Percentiles rank a stretch among this genome's conserved stretches.
Evolutionary conservation across 2,329 filamentous ascomycete species (phyloP).

Genomic region (Ascochyta pisi): DNA sequence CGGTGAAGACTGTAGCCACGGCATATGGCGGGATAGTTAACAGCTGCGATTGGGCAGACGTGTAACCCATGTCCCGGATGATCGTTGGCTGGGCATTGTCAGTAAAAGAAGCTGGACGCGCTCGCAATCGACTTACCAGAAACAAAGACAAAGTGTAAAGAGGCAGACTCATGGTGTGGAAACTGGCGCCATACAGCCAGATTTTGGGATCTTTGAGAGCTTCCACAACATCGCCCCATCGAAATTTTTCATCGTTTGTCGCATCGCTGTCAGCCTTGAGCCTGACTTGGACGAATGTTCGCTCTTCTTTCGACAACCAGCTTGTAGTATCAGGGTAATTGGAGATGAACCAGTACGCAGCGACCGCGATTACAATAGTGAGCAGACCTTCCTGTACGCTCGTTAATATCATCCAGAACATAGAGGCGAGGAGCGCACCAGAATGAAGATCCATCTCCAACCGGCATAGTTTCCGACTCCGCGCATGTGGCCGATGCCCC

Average conservation of each 20-base stretch:
- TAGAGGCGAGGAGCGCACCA: constrained; percentile 30
- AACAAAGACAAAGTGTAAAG: constrained; percentile 50
- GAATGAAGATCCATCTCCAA: constrained; percentile 53
- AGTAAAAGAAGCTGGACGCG: neutral
- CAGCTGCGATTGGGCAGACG: constrained; percentile 51
- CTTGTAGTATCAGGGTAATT: constrained; percentile 68
- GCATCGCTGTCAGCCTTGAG: constrained; percentile 73
- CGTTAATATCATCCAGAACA: constrained; percentile 15
- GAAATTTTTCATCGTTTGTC: constrained; percentile 71
- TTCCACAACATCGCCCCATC: constrained; percentile 68
- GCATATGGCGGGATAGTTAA: constrained; percentile 57
- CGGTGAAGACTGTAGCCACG: constrained; percentile 46
- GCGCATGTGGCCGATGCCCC: constrained; percentile 67
- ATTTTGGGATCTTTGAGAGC: constrained; percentile 60
- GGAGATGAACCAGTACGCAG: constrained; percentile 65
- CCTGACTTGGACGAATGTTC: constrained; percentile 66
- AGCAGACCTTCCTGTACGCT: constrained; percentile 42
- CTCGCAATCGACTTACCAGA: constrained; percentile 36
- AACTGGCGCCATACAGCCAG: constrained; percentile 70
- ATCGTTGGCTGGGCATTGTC: constrained; percentile 59
- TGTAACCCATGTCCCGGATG: constrained; percentile 54
- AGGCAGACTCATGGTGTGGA: constrained; percentile 73
- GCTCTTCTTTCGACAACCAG: constrained; percentile 62
- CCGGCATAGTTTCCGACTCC: constrained; percentile 55
- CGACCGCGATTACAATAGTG: constrained; percentile 43